phyloP scores from a whole-genome alignment of 2,329 filamentous ascomycete species.

The Pseudogymnoascus sp. region DNA sequence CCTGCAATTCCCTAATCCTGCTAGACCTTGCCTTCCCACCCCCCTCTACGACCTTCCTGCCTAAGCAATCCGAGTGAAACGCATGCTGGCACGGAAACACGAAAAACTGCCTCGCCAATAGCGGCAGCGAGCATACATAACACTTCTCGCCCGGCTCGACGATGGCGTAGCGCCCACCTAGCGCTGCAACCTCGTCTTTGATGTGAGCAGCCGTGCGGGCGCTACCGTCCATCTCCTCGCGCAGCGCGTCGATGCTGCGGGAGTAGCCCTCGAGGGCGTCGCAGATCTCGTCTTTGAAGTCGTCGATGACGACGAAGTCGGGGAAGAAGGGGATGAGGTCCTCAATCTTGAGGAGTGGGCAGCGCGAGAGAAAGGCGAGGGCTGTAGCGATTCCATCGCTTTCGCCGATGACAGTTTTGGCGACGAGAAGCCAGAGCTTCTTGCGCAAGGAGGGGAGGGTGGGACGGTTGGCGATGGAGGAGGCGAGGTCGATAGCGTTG shows the following conservation, averaged over 20 bases:
- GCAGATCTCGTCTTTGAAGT: slow-evolving; percentile 98
- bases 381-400: slow-evolving; percentile 83
- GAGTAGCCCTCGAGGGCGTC: slow-evolving; percentile 86
- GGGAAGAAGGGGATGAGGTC: slow-evolving; percentile 98
- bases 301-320: slow-evolving; percentile 96
- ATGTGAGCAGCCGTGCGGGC: slow-evolving; percentile 84
- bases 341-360: slow-evolving; percentile 76
- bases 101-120: slow-evolving; percentile 89
- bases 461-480: slow-evolving; percentile 78
- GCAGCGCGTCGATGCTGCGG: slow-evolving; percentile 77
- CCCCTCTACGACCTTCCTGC: slow-evolving; percentile 73
- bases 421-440: slow-evolving; percentile 90
- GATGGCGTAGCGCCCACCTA: slow-evolving; percentile 87
- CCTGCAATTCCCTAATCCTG: slow-evolving; percentile 77
- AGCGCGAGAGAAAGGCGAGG: slow-evolving; percentile 86
- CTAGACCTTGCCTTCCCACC: slow-evolving; percentile 66
- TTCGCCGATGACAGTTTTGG: slow-evolving; percentile 84
- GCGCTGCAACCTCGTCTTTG: slow-evolving; percentile 73
- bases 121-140: slow-evolving; percentile 74
- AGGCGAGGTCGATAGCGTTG: slow-evolving; percentile 80
- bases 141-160: slow-evolving; percentile 95
- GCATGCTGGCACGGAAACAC: slow-evolving; percentile 98
- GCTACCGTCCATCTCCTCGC: slow-evolving; percentile 92
- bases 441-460: slow-evolving; percentile 75
- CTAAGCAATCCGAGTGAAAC: slow-evolving; percentile 92